Base-by-base conservation (phyloP, 78 protist genomes). In the Dictyostelium firmibasis region DNA sequence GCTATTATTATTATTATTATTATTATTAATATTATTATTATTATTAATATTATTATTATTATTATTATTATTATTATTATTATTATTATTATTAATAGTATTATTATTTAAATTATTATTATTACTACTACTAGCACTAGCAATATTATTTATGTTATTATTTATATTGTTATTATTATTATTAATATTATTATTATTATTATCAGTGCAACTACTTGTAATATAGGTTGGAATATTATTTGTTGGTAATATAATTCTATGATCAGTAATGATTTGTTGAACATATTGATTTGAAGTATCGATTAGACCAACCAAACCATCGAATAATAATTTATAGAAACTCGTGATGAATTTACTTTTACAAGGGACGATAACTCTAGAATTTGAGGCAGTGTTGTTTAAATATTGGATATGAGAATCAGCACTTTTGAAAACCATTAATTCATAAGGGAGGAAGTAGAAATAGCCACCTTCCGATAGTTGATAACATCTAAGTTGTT, bases 391-490 rank as follows among this genome's bases (percentile, higher is more conserved):
- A 2, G 29, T 29, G 27, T 29, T 69, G 27, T 29, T 29, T 69
- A 69, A 69, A 69, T 69, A 69, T 69, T 69, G 76, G 23, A 69
- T 69, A 69, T 69, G 76, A 29, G 76, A 69, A 69, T 69, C 62
- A 16, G 62, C 62, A 50, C 62, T 50, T 16, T 50, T 50, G 62
- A 50, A 50, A 50, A 50, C 62, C 62, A 50, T 50, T 50, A 50
- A 50, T 50, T 50, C 62, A 50, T 50, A 50, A 16, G 62, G 62
- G 16, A 50, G 62, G 62, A 50, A 50, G 16, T 50, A 50, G 62
- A 50, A 50, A 50, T 50, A 50, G 62, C 62, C 62, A 50, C 62
- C 62, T 50, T 50, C 62, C 1, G 62, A 50, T 16, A 50, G 62
- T 50, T 50, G 62, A 50, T 50, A 50, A 16, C 62, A 50, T 50